A percentile compares a stretch with the other conserved stretches of the same genome.
Conservation (phyloP, 2,329 filamentous ascomycete genomes). For the Fusarium cicatricum region DNA sequence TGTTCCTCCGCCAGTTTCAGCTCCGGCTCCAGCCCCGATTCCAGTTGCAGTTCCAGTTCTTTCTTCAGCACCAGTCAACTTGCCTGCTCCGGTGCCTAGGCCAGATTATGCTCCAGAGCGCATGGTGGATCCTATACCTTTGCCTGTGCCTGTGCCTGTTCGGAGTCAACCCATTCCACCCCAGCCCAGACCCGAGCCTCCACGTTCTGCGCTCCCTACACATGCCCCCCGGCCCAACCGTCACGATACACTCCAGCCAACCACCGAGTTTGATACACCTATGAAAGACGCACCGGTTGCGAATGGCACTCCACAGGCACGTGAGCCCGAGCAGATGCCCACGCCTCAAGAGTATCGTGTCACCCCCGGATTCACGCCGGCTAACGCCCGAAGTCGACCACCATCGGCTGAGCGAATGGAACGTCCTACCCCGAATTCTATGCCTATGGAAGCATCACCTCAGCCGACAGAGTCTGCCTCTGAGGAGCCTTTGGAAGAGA, state of each 20-base stretch:
- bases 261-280: slow-evolving; percentile 30
- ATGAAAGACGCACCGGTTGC: slow-evolving; percentile 20
- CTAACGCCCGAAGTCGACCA: slow-evolving; percentile 42
- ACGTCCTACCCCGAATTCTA: slow-evolving; percentile 41
- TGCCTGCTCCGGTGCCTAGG: slow-evolving; percentile 13
- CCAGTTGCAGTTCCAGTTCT: background rate
- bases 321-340: slow-evolving; percentile 40
- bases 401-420: slow-evolving; percentile 39
- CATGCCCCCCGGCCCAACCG: slow-evolving; percentile 18
- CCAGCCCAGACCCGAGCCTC: slow-evolving; percentile 16
- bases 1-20: too few species aligned
- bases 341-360: slow-evolving; percentile 41
- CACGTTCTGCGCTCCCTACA: slow-evolving; percentile 25
- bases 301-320: slow-evolving; percentile 22
- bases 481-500: slow-evolving; percentile 43
- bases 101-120: slow-evolving; percentile 30
- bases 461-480: slow-evolving; percentile 29
- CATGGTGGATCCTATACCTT: slow-evolving; percentile 25
- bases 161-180: background rate
- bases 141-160: slow-evolving; percentile 9
- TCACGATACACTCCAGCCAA: slow-evolving; percentile 31
- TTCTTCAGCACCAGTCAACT: background rate
- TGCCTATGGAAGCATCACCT: slow-evolving; percentile 41
- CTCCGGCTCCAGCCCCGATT: too few species aligned
- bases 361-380: slow-evolving; percentile 44